Conservation (phyloP, 495 filamentous ascomycete genomes). For the Aspergillus homomorphus region DNA sequence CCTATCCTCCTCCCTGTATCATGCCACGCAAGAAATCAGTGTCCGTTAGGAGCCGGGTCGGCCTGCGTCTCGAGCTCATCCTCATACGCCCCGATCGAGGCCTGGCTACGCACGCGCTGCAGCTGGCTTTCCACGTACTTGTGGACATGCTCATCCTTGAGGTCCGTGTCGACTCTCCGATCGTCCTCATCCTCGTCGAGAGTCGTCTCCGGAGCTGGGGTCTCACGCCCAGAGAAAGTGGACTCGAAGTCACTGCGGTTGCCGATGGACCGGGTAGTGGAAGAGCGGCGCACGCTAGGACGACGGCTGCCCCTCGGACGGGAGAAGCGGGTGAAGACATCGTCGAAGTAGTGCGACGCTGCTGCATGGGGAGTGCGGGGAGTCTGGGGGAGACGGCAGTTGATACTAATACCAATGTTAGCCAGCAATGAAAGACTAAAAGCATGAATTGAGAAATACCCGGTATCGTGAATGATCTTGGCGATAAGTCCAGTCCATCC, state of each 20-base stretch:
- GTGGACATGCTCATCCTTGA: slow-evolving; percentile 61
- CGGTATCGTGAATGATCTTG: slow-evolving; percentile 95
- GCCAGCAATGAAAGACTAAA: slow-evolving; percentile 8
- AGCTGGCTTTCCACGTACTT: slow-evolving; percentile 71
- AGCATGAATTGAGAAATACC: slow-evolving; percentile 51
- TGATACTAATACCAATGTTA: slow-evolving; percentile 54
- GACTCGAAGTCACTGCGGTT: slow-evolving; percentile 76
- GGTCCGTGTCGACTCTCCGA: slow-evolving; percentile 37
- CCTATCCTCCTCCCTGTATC: not conserved
- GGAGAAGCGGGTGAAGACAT: slow-evolving; percentile 62
- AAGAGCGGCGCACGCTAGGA: slow-evolving; percentile 69
- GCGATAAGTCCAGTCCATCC: slow-evolving; percentile 97
- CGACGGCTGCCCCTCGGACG: slow-evolving; percentile 40
- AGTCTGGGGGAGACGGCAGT: slow-evolving; percentile 88
- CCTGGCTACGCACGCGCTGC: slow-evolving; percentile 56
- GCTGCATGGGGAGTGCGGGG: slow-evolving; percentile 79
- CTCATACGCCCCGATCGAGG: slow-evolving; percentile 50
- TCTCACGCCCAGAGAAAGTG: slow-evolving; percentile 30
- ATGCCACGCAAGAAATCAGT: slow-evolving; percentile 6
- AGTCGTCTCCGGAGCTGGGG: slow-evolving; percentile 22
- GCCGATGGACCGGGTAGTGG: slow-evolving; percentile 80
- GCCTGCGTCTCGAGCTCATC: slow-evolving; percentile 59
- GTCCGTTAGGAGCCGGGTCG: slow-evolving; percentile 32
- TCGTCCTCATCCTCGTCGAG: slow-evolving; percentile 35
- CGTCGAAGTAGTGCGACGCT: slow-evolving; percentile 92